Evolutionary conservation across 169 alveolate genomes (phyloP).

Genomic region (Eimeria tenella): DNA sequence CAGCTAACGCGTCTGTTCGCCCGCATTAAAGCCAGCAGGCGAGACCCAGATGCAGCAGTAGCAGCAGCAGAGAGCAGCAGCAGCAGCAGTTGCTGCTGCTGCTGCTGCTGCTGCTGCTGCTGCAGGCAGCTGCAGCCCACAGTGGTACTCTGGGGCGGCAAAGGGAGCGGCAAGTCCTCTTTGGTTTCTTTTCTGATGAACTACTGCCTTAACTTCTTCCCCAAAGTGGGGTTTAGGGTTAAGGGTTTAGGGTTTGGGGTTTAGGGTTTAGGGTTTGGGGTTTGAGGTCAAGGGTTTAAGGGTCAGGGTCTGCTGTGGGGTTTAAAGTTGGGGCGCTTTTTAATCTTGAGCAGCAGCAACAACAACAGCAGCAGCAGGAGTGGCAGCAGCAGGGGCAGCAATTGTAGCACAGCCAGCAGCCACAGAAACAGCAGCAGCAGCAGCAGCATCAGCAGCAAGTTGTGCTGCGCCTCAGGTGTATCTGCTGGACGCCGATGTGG

Average conservation of each 20-base stretch:
- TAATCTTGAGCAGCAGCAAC: not conserved
- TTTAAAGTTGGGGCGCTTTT: not conserved
- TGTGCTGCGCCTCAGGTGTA: not conserved
- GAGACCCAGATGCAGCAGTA: not conserved
- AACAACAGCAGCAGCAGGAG: not conserved
- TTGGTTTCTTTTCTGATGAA: not conserved
- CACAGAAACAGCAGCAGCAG: not conserved
- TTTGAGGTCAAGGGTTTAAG: not conserved
- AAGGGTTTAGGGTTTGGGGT: not conserved
- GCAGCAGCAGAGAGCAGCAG: not conserved
- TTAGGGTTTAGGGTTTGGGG: not conserved
- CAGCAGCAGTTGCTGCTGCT: not conserved
- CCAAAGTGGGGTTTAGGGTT: not conserved
- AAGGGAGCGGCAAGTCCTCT: slow-evolving; percentile 32
- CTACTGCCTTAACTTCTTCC: slow-evolving; percentile 20
- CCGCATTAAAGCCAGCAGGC: not conserved
- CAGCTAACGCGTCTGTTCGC: not conserved
- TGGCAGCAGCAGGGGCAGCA: too few species aligned
- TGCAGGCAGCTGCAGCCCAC: slow-evolving; percentile 1
- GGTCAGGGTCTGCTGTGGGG: not conserved
- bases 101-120: not conserved
- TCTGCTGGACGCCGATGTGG: slow-evolving; percentile 42
- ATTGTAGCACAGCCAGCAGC: not conserved
- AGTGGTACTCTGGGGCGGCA: slow-evolving; percentile 40
- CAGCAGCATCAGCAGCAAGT: not conserved